phyloP scores from a whole-genome alignment of 164 flowering plant species.

The Tetrastigma voinierianum region DNA sequence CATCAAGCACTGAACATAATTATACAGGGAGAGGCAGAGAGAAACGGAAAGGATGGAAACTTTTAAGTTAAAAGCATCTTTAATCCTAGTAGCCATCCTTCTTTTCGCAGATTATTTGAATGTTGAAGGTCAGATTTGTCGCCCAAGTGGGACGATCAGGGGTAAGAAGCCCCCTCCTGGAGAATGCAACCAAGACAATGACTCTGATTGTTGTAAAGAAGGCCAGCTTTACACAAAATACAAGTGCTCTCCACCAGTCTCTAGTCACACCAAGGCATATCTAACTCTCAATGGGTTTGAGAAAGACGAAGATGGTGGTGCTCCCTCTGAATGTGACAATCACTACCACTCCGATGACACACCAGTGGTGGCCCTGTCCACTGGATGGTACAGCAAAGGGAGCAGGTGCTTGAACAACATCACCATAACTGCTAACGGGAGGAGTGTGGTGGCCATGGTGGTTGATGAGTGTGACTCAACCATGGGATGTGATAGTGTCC shows the following conservation, averaged over 20 bases:
- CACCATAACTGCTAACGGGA: constrained; percentile 11
- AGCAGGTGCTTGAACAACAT: constrained; percentile 11
- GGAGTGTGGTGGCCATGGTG: constrained; percentile 3
- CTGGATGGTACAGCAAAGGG: constrained; percentile 20
- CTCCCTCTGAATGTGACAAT: constrained; percentile 4
- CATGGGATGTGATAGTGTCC: no score
- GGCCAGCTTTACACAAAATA: constrained; percentile 5
- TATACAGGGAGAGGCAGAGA: background rate
- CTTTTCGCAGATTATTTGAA: background rate
- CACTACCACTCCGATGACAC: background rate
- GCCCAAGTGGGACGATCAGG: constrained; percentile 3
- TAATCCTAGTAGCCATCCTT: background rate
- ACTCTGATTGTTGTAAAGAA: constrained; percentile 8
- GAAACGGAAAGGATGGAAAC: background rate
- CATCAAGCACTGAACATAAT: background rate
- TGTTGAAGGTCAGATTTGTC: constrained; percentile 1
- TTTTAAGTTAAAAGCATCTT: background rate
- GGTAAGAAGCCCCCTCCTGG: constrained; percentile 6
- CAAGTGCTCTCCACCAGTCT: constrained; percentile 5
- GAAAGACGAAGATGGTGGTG: background rate
- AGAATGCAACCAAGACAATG: constrained; percentile 5
- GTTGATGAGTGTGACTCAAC: no score
- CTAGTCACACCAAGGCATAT: constrained; percentile 1
- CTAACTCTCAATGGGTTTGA: constrained; percentile 4
- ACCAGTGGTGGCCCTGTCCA: constrained; percentile 19